A percentile compares a stretch with the other conserved stretches of the same genome.
Evolutionary conservation across 2,329 filamentous ascomycete genomes (phyloP).

Genomic region (Byssothecium circinans): DNA sequence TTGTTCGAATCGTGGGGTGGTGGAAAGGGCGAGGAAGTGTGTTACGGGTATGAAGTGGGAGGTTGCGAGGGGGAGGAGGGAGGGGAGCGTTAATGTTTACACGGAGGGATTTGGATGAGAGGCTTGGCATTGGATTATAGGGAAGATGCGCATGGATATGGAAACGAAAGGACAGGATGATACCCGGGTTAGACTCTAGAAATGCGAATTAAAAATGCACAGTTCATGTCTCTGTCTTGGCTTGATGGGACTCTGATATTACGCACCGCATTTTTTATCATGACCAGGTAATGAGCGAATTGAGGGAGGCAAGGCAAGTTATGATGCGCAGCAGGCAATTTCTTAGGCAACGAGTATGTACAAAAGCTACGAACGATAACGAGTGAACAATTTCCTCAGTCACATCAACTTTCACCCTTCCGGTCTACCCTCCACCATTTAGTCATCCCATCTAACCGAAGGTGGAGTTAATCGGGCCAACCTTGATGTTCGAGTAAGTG

Average conservation of each 20-base stretch:
- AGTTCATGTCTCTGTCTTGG: too few relatives aligned
- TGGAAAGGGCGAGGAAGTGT: slow-evolving; percentile 8
- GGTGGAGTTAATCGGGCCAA: slow-evolving; percentile 22
- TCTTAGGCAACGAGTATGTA: not conserved
- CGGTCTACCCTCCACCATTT: not conserved
- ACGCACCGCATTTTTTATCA: too few relatives aligned
- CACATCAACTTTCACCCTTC: not conserved
- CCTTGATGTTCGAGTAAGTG: slow-evolving; percentile 26
- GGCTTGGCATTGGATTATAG: too few relatives aligned
- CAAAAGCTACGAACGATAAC: not conserved
- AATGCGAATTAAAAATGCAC: too few relatives aligned
- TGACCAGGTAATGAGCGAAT: too few relatives aligned
- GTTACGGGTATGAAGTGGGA: slow-evolving; percentile 25
- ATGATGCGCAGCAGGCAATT: not conserved
- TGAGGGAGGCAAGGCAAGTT: too few relatives aligned
- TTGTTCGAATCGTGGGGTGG: slow-evolving; percentile 20
- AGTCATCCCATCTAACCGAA: slow-evolving; percentile 5
- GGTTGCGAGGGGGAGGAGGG: slow-evolving; percentile 19
- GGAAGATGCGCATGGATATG: too few relatives aligned
- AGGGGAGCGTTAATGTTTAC: slow-evolving; percentile 18
- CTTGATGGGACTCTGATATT: too few relatives aligned
- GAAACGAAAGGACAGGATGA: too few relatives aligned
- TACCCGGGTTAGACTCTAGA: too few relatives aligned
- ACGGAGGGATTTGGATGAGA: slow-evolving; percentile 17
- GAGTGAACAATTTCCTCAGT: not conserved